Base-by-base conservation (phyloP, 139 green algal genomes). In the Nannochloris sp. region DNA sequence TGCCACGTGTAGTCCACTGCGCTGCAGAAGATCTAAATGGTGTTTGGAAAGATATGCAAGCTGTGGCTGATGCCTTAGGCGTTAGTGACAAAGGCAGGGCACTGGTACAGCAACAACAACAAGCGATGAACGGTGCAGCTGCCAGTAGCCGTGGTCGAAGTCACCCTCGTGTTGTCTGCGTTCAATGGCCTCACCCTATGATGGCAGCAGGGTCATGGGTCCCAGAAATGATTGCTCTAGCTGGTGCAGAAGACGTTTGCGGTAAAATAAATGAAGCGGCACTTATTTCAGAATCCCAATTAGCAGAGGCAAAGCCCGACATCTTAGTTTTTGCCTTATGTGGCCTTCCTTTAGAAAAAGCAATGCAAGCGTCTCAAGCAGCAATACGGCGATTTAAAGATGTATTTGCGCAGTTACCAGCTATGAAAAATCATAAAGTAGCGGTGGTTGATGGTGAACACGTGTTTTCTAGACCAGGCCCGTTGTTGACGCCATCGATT, bases 301-400 rank as follows among this genome's bases (percentile, higher is more conserved):
- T 79, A 33, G 45, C 51, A 47, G 47, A 37, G 3, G 34, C 60
- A 8, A 25, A 30, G 15, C 76, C 82, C 0, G 82, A 88, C 24
- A 61, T 81, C 10, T 33, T 90, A 12, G 38, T 89, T 27, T 83
- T 89, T 64, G 82, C 79, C 5, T 34, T 89, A 23, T 89, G 82
- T 64, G 82, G 82, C 15, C 64, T 80, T 19, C 29, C 32, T 2
- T 64, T 88, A 54, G 27, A 69, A 15, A 25, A 66, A 15, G 57
- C 68, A 15, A 13, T n/a, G 12, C 29, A 33, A 3, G 35, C 62
- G 1, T 74, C 77, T 13, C 7, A 6, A 23, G 45, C 58, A 30
- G 65, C 47, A 10, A 14, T 71, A 36, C 31, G 31, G 31, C 53
- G 57, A 38, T 54, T 83, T 30, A n/a, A 12, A n/a, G 42, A 32